phyloP scores from a whole-genome alignment of 169 alveolate species.

The Plasmodium relictum region DNA sequence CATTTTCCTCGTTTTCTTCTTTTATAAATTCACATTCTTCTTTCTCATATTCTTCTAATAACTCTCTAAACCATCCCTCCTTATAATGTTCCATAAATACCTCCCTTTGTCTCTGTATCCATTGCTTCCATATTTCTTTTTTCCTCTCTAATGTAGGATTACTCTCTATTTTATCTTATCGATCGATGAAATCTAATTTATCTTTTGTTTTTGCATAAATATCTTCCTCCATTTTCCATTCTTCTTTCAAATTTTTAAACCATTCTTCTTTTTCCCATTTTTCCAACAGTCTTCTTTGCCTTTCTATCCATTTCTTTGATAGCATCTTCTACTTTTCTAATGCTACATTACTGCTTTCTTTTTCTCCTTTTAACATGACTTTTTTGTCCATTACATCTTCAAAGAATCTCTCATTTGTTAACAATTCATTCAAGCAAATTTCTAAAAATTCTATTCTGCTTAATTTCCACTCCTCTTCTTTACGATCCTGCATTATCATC shows the following conservation, averaged over 20 bases:
- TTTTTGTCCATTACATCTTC: too few species aligned
- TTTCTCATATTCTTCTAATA: not conserved
- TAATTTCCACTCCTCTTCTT: not conserved
- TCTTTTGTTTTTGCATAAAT: not conserved
- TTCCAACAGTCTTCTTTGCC: too few species aligned
- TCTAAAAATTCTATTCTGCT: conserved; percentile 1
- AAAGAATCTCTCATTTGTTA: too few species aligned
- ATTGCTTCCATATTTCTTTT: not conserved
- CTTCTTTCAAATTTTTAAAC: too few species aligned
- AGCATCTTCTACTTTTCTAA: too few species aligned
- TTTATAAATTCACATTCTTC: not conserved
- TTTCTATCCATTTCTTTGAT: too few species aligned
- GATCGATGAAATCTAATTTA: not conserved
- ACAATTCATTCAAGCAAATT: not conserved
- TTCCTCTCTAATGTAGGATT: too few species aligned
- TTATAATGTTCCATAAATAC: not conserved
- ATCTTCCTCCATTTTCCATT: not conserved
- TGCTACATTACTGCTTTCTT: too few species aligned
- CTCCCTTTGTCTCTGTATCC: not conserved
- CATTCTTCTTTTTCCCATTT: too few species aligned
- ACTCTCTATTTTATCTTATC: not conserved
- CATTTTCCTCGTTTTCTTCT: not conserved
- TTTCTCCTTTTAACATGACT: too few species aligned
- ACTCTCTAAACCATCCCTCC: not conserved
- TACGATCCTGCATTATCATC: too few species aligned